These are phyloP conservation scores for Leonotis leonurus DNA, from an alignment of 257 asterid genomes.

Conservation along the genomic window DNA sequence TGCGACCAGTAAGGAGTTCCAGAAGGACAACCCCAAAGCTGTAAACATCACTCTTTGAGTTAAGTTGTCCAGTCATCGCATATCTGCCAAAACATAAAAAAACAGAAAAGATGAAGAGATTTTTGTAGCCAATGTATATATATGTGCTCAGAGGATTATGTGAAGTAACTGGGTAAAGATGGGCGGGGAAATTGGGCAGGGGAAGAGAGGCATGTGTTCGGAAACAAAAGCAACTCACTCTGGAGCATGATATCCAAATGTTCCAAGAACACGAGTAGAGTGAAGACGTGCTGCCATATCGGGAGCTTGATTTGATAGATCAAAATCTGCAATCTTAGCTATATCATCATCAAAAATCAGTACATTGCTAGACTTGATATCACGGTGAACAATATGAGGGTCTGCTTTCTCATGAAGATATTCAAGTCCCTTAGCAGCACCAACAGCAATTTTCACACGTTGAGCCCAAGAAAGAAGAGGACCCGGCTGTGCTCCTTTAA, in stretches of 20 bases:
- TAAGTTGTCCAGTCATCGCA: conserved; percentile 89
- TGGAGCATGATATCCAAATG: conserved; percentile 92
- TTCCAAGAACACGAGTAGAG: conserved; percentile 92
- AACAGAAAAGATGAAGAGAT: background rate
- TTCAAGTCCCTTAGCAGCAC: conserved; percentile 84
- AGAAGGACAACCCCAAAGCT: conserved; percentile 86
- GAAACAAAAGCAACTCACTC: conserved; percentile 43
- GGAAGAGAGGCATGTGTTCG: background rate
- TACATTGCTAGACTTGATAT: conserved; percentile 84
- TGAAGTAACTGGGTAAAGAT: background rate
- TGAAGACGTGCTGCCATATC: conserved; percentile 95
- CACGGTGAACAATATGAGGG: conserved; percentile 81
- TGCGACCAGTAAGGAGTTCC: conserved; percentile 84
- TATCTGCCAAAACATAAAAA: conserved; percentile 40
- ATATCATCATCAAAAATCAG: conserved; percentile 69
- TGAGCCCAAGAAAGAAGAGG: conserved; percentile 87
- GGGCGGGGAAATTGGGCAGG: background rate
- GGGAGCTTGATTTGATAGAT: conserved; percentile 85
- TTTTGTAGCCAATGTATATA: background rate
- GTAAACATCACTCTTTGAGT: conserved; percentile 80
- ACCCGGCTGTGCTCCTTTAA: conserved; percentile 92
- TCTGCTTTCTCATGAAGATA: conserved; percentile 79
- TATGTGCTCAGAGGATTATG: background rate
- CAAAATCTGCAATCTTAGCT: conserved; percentile 84
- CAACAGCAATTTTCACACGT: conserved; percentile 83